Base-by-base conservation (phyloP, 768 basidiomycete species). In the Russula emetica region DNA sequence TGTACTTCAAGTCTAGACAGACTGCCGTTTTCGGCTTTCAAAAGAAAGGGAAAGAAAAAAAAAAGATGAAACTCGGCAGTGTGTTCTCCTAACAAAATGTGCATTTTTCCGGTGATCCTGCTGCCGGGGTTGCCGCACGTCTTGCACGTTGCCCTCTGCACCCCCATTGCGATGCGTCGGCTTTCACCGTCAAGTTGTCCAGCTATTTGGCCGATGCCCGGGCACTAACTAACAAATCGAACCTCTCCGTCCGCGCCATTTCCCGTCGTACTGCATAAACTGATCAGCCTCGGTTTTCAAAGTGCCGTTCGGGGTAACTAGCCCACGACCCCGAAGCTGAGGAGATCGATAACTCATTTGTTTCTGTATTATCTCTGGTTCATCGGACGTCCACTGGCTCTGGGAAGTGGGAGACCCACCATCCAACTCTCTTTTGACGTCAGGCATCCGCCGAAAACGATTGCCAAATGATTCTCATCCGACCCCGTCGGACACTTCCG, bases 81-180 rank as follows among this genome's bases (percentile, higher is more conserved):
- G 20, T 45, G 32, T n/a, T 34, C 51, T 51, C 40, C 40, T 44
- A 40, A 32, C 26, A 32, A 20, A 26, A 13, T 5, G 22, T 49
- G 14, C 24, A 26, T 28, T 38, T 55, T 24, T 44, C 47, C 32
- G 42, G 30, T 20, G 32, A 52, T 30, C 42, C 38, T 47, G 34
- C 60, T 28, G 44, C 54, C 54, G 36, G 59, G 49, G 55, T 36
- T 65, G 45, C 64, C 59, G 64, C 64, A 65, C 53, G 55, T 52
- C 49, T 24, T 65, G 49, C 49, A 57, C 64, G 64, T 65, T 65
- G 63, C 55, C 47, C 55, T 38, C 32, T 16, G 55, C 14, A 58
- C 56, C 49, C 55, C 59, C 45, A 36, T 54, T 60, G 53, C 54
- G 59, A 50, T 26, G 52, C 38, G 49, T 59, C 52, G 58, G 52